phyloP scores from a whole-genome alignment of 139 green algal genomes.

The Ettlia oleoabundans region DNA sequence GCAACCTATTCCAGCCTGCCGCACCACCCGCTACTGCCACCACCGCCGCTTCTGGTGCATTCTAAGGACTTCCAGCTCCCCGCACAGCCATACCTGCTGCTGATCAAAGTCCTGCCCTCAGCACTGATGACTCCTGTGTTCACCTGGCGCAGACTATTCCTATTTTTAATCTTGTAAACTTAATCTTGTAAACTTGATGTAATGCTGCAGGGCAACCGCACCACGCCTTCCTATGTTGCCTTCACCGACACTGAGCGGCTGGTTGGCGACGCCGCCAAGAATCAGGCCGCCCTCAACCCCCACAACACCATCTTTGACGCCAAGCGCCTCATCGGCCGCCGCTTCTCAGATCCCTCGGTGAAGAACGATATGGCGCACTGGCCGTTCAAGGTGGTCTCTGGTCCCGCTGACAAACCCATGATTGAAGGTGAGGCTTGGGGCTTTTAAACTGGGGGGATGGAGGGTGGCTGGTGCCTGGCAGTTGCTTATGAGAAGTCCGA shows the following conservation, averaged over 20 bases:
- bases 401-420: slow-evolving; percentile 87
- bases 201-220: slow-evolving; percentile 55
- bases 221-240: slow-evolving; percentile 75
- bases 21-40: neutral
- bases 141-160: too few species aligned
- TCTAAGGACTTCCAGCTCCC: too few species aligned
- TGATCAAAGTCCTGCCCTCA: too few species aligned
- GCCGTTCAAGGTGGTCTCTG: slow-evolving; percentile 80
- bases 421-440: slow-evolving; percentile 67
- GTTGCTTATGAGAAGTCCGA: too few species aligned
- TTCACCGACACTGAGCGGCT: slow-evolving; percentile 97
- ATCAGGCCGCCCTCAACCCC: slow-evolving; percentile 93
- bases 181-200: neutral
- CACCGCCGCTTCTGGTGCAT: too few species aligned
- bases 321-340: slow-evolving; percentile 96
- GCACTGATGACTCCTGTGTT: too few species aligned
- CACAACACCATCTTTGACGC: slow-evolving; percentile 98
- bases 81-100: too few species aligned
- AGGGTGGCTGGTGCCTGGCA: too few species aligned
- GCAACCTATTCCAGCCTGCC: neutral
- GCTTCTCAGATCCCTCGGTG: slow-evolving; percentile 84
- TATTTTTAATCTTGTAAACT: neutral
- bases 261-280: slow-evolving; percentile 97
- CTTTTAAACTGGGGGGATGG: too few species aligned
- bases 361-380: slow-evolving; percentile 90